phyloP scores from a whole-genome alignment of 2,329 filamentous ascomycete species.

The Fusarium sp. region DNA sequence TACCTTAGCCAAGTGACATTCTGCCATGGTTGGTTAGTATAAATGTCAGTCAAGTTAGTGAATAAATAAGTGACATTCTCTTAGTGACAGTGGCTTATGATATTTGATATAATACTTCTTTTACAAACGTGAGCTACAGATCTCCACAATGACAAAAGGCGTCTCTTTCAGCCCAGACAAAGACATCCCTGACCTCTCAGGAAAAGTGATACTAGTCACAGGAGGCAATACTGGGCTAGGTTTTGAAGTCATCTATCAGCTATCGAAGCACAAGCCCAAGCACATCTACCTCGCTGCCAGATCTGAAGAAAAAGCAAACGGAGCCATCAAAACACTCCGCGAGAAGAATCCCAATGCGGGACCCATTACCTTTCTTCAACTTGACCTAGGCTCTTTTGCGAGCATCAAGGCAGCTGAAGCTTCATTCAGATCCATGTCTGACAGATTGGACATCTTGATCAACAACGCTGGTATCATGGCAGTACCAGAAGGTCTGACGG shows the following conservation, averaged over 20 bases:
- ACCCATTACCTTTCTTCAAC: not conserved
- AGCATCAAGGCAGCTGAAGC: not conserved
- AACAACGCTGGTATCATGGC: not conserved
- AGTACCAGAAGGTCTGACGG: not conserved
- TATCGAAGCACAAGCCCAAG: not conserved
- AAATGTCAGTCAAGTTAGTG: not conserved
- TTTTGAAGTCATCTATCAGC: not conserved
- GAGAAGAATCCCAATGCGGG: not conserved
- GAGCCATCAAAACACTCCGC: not conserved
- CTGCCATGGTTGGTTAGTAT: not conserved
- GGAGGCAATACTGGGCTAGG: not conserved
- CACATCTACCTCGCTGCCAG: not conserved
- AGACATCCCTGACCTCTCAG: not conserved
- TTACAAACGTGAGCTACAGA: not conserved
- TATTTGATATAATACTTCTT: not conserved
- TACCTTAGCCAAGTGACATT: not conserved
- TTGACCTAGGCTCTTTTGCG: not conserved
- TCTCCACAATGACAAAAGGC: not conserved
- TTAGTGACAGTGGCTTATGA: not conserved
- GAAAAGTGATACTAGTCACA: not conserved
- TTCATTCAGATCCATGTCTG: not conserved
- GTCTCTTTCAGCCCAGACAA: not conserved
- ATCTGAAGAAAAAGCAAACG: not conserved
- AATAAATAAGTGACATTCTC: accelerated
- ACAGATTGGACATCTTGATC: not conserved